Evolutionary conservation across 352 stramenopile genomes (phyloP).

Genomic region (Globisporangium cederbergense): DNA sequence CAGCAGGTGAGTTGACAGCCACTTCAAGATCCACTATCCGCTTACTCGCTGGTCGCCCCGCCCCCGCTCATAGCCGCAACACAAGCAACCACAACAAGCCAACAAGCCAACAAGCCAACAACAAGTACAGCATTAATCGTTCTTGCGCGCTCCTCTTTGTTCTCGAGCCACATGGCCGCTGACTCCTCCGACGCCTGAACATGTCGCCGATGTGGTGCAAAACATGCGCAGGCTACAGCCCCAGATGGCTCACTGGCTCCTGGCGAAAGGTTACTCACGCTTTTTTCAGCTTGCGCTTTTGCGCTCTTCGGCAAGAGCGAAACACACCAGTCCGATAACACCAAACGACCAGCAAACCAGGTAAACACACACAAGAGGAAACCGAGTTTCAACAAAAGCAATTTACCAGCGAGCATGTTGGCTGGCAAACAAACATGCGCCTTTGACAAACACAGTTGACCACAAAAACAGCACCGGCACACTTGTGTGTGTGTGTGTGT

Average conservation of each 20-base stretch:
- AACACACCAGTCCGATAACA: background rate
- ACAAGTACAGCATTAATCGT: background rate
- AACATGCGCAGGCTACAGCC: background rate
- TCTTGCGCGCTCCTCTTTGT: background rate
- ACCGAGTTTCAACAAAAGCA: background rate
- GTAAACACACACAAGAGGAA: background rate
- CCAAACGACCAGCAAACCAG: background rate
- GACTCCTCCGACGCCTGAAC: constrained; percentile 2
- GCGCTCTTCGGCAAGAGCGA: background rate
- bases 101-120: background rate
- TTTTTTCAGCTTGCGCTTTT: background rate
- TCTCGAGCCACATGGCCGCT: constrained; percentile 5
- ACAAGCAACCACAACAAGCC: background rate
- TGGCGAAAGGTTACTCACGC: background rate
- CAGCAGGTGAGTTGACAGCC: constrained; percentile 3
- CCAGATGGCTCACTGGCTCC: constrained; percentile 12
- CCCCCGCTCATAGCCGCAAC: background rate
- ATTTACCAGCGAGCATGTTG: too few species aligned
- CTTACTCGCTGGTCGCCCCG: background rate
- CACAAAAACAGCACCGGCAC: background rate
- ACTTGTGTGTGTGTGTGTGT: background rate
- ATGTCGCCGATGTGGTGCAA: constrained; percentile 11
- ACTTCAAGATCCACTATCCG: constrained; percentile 6
- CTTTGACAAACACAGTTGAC: background rate
- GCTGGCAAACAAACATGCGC: background rate